These are phyloP conservation scores for Diplodia intermedia DNA, from an alignment of 2,329 filamentous ascomycete species.

Conservation along the genomic window DNA sequence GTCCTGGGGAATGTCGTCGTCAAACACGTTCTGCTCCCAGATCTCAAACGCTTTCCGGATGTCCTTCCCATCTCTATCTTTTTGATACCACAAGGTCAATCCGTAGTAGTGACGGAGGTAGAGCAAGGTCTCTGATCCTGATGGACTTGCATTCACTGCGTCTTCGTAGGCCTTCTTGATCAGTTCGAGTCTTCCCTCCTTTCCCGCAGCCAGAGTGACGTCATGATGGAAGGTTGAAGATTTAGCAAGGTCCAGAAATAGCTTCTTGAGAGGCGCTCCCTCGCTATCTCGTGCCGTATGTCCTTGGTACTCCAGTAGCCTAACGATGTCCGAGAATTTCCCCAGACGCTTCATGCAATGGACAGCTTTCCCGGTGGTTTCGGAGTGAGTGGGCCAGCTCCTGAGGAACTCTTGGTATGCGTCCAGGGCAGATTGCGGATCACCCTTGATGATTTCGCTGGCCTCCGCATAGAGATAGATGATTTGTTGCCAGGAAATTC, in stretches of 20 bases:
- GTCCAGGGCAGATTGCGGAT: background rate
- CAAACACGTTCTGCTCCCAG: slow-evolving; percentile 5
- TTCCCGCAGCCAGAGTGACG: background rate
- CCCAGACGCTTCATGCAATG: background rate
- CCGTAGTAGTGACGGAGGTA: slow-evolving; percentile 17
- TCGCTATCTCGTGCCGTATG: background rate
- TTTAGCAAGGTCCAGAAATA: background rate
- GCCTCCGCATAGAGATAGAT: background rate
- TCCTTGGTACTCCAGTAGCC: background rate
- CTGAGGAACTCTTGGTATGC: background rate
- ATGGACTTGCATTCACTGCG: background rate
- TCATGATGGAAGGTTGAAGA: slow-evolving; percentile 14
- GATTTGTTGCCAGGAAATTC: slow-evolving; percentile 3
- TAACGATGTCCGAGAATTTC: background rate
- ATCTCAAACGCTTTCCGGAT: background rate
- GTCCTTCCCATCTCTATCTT: background rate
- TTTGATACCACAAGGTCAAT: slow-evolving; percentile 6
- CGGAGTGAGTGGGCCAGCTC: background rate
- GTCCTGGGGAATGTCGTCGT: background rate
- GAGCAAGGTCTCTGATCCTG: background rate
- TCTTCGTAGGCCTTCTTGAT: slow-evolving; percentile 2
- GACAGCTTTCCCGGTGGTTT: background rate
- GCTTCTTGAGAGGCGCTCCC: background rate
- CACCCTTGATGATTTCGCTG: background rate
- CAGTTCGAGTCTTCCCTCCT: background rate